A percentile compares a stretch with the other conserved stretches of the same genome.
Evolutionary conservation across 1,284 basidiomycete genomes (phyloP).

Genomic region (Hemileia vastatrix): DNA sequence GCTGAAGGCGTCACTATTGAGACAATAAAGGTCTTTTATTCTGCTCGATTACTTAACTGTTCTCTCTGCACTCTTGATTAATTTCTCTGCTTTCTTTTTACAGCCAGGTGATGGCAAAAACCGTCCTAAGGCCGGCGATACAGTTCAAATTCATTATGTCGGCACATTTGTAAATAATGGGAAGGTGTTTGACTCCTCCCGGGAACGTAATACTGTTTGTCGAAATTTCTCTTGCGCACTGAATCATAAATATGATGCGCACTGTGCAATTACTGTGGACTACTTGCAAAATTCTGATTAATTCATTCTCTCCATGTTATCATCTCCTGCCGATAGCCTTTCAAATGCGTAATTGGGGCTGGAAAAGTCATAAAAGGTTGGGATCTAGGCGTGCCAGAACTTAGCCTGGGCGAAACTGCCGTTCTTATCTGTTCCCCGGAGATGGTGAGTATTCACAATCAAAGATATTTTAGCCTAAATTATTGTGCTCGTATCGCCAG

Average conservation of each 20-base stretch:
- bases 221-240: not conserved
- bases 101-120: conserved; percentile 17
- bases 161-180: conserved; percentile 13
- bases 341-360: conserved; percentile 15
- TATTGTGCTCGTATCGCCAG: no score
- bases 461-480: not conserved
- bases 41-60: no score
- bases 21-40: no score
- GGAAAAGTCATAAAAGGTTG: conserved; percentile 38
- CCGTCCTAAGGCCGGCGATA: conserved; percentile 9
- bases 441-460: conserved; percentile 5
- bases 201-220: conserved; percentile 6
- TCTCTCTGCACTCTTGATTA: no score
- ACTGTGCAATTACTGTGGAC: not conserved
- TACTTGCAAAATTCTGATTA: not conserved
- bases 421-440: conserved; percentile 58
- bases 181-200: conserved; percentile 16
- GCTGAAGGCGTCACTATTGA: no score
- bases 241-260: not conserved
- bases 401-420: conserved; percentile 70
- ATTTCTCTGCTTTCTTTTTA: no score
- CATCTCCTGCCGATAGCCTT: not conserved
- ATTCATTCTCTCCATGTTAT: not conserved
- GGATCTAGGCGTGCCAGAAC: conserved; percentile 55
- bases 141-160: conserved; percentile 14